A percentile compares a stretch with the other conserved stretches of the same genome.
phyloP scores from a whole-genome alignment of 2,329 filamentous ascomycete genomes.

The Rutstroemia sp. region DNA sequence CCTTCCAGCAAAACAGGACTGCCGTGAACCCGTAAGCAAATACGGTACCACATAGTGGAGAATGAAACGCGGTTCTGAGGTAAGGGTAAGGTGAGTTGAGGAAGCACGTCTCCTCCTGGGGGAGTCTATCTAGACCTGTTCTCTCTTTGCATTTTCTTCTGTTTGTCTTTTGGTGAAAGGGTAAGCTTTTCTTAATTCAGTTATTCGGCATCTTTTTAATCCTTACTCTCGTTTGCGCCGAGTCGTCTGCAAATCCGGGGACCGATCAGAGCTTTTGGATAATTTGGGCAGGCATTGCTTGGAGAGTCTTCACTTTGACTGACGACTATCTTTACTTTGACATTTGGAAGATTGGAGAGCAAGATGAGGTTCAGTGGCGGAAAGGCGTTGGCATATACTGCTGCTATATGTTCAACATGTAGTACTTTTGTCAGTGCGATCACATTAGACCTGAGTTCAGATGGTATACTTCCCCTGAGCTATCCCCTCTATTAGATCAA shows the following conservation, averaged over 20 bases:
- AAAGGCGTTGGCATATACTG: constrained; percentile 8
- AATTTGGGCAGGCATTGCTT: neutral
- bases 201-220: constrained; percentile 5
- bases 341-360: neutral
- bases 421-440: constrained; percentile 5
- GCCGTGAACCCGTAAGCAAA: neutral
- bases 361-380: constrained; percentile 8
- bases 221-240: constrained; percentile 5
- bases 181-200: neutral
- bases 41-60: neutral
- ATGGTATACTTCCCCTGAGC: neutral
- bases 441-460: constrained; percentile 5
- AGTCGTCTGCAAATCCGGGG: neutral
- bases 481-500: neutral
- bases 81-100: neutral
- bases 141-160: neutral
- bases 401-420: constrained; percentile 7
- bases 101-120: constrained; percentile 1
- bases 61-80: neutral
- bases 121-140: neutral
- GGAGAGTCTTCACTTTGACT: neutral
- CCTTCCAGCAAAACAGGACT: neutral
- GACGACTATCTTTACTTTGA: neutral
- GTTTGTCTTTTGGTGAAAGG: neutral
- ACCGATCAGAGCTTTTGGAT: neutral